These are phyloP conservation scores for Penicillium egyptiacum DNA, from an alignment of 495 filamentous ascomycete species.

Conservation along the genomic window DNA sequence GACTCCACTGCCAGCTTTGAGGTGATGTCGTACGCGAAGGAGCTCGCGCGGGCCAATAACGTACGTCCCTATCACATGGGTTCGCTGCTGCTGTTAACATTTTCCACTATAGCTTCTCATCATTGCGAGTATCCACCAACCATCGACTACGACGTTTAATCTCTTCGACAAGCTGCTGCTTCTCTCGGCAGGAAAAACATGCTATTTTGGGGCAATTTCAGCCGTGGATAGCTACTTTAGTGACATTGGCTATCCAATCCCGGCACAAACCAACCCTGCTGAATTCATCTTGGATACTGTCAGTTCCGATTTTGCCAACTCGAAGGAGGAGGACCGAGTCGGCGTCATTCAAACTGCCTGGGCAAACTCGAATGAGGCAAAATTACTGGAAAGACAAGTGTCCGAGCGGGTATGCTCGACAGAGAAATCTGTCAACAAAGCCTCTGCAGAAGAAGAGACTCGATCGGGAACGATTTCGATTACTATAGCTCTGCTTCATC, in stretches of 20 bases:
- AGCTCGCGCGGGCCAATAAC: slow-evolving; percentile 64
- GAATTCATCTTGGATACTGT: slow-evolving; percentile 74
- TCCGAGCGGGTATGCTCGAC: slow-evolving; percentile 11
- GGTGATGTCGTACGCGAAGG: slow-evolving; percentile 63
- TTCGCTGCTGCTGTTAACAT: slow-evolving; percentile 3
- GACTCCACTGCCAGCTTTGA: slow-evolving; percentile 70
- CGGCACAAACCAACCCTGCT: slow-evolving; percentile 69
- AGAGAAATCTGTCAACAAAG: slow-evolving; percentile 18
- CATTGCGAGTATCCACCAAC: slow-evolving; percentile 80
- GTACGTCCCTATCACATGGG: slow-evolving; percentile 35
- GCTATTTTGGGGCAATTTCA: slow-evolving; percentile 64
- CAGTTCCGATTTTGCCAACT: slow-evolving; percentile 67
- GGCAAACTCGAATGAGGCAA: slow-evolving; percentile 27
- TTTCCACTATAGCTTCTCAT: slow-evolving; percentile 54
- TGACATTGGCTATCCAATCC: slow-evolving; percentile 57
- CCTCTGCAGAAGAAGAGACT: slow-evolving; percentile 23
- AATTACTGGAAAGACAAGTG: slow-evolving; percentile 9
- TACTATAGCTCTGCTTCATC: slow-evolving; percentile 60
- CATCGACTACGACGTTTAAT: slow-evolving; percentile 70
- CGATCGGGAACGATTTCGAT: slow-evolving; percentile 31
- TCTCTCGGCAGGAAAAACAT: slow-evolving; percentile 64
- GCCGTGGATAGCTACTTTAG: slow-evolving; percentile 58
- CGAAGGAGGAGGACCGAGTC: slow-evolving; percentile 40
- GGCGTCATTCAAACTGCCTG: slow-evolving; percentile 32
- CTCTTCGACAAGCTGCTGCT: slow-evolving; percentile 78